Percentiles rank a stretch among this genome's conserved stretches.
These are phyloP conservation scores for Cryphonectria nitschkei DNA, from an alignment of 2,329 filamentous ascomycete genomes.

Conservation along the genomic window DNA sequence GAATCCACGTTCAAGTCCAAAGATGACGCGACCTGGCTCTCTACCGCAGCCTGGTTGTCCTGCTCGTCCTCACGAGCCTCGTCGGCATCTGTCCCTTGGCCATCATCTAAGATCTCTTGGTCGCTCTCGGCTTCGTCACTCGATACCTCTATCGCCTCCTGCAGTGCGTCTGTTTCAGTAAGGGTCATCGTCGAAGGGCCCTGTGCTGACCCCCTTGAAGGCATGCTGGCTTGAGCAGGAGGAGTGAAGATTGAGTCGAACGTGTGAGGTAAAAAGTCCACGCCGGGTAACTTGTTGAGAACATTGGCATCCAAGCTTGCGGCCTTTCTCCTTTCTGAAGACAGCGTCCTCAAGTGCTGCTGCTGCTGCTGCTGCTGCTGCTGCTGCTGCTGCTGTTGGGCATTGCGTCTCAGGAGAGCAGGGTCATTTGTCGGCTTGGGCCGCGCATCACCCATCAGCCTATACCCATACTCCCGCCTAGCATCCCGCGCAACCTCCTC, in stretches of 20 bases:
- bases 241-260: not conserved
- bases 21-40: not conserved
- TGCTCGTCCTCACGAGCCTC: not conserved
- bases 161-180: not conserved
- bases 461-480: slow-evolving; percentile 16
- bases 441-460: slow-evolving; percentile 20
- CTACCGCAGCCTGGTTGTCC: not conserved
- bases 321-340: not conserved
- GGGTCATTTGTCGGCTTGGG: slow-evolving; percentile 2
- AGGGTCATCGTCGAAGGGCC: not conserved
- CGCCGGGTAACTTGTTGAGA: slow-evolving; percentile 5
- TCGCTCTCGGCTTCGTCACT: slow-evolving; percentile 12
- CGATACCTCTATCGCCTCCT: slow-evolving; percentile 3
- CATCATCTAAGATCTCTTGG: not conserved
- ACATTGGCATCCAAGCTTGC: not conserved
- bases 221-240: not conserved
- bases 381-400: too few species aligned
- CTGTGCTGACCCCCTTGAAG: not conserved
- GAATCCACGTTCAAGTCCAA: not conserved
- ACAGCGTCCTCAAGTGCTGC: not conserved
- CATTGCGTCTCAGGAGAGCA: not conserved
- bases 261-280: not conserved
- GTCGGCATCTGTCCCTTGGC: not conserved
- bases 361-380: slow-evolving; percentile 5
- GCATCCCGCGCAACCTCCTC: slow-evolving; percentile 19